Evolutionary conservation across 2,329 filamentous ascomycete genomes (phyloP).

Genomic region (Fusarium proliferatum): DNA sequence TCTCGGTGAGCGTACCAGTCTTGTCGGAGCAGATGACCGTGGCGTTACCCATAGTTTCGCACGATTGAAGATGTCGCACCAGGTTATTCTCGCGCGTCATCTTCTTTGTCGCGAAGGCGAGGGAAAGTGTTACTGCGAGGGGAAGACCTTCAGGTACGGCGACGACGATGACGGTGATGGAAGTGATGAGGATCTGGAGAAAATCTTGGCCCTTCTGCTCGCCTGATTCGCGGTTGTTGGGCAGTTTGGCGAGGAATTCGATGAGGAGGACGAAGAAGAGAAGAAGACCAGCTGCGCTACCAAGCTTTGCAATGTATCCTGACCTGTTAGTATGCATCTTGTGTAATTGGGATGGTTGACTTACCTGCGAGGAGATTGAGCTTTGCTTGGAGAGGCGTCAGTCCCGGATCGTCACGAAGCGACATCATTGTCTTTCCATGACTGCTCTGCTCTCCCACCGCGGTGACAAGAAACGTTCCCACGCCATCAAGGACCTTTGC

Average conservation of each 20-base stretch:
- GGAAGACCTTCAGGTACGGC: slow-evolving; percentile 75
- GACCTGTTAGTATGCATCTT: background rate
- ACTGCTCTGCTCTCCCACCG: slow-evolving; percentile 63
- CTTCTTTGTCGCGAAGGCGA: slow-evolving; percentile 74
- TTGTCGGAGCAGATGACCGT: slow-evolving; percentile 80
- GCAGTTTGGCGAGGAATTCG: slow-evolving; percentile 75
- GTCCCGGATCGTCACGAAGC: slow-evolving; percentile 60
- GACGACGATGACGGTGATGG: slow-evolving; percentile 73
- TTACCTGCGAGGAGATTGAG: slow-evolving; percentile 50
- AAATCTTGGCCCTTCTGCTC: slow-evolving; percentile 68
- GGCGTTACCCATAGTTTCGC: slow-evolving; percentile 78
- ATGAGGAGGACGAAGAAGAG: slow-evolving; percentile 84
- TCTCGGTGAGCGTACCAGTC: slow-evolving; percentile 60
- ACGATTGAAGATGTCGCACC: slow-evolving; percentile 73
- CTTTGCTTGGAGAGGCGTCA: slow-evolving; percentile 66
- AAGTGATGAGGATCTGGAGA: slow-evolving; percentile 71
- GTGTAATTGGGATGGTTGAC: background rate
- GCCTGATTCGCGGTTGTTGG: slow-evolving; percentile 57
- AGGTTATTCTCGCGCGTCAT: slow-evolving; percentile 78
- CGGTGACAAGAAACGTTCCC: slow-evolving; percentile 66
- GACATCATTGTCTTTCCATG: slow-evolving; percentile 68
- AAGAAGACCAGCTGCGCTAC: slow-evolving; percentile 74
- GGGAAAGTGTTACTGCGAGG: slow-evolving; percentile 72
- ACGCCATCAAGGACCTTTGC: slow-evolving; percentile 64
- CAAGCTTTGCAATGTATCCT: slow-evolving; percentile 52